Percentiles rank a stretch among this genome's conserved stretches.
These are phyloP conservation scores for Galeopsis tetrahit DNA, from an alignment of 257 asterid genomes.

Conservation along the genomic window DNA sequence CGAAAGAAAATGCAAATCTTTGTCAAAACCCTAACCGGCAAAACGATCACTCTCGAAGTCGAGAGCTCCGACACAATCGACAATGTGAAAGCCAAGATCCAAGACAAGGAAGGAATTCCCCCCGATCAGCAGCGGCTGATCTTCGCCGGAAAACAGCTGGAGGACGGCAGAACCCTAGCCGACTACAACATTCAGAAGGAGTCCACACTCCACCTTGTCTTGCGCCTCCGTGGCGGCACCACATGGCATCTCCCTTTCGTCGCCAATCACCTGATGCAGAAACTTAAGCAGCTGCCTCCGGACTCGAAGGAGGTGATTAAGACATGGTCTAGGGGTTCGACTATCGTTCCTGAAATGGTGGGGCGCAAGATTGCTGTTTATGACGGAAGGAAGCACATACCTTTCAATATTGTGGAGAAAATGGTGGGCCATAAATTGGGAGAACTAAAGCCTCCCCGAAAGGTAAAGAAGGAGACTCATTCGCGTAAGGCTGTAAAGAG, in stretches of 20 bases:
- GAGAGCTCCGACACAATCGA: slow-evolving; percentile 45
- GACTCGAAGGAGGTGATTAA: slow-evolving; percentile 45
- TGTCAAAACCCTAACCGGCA: slow-evolving; percentile 52
- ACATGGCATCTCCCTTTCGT: slow-evolving; percentile 64
- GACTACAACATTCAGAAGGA: slow-evolving; percentile 43
- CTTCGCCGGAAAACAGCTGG: slow-evolving; percentile 42
- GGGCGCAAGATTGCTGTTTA: slow-evolving; percentile 59
- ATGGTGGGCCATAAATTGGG: slow-evolving; percentile 74
- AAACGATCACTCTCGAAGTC: slow-evolving; percentile 43
- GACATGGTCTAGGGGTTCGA: slow-evolving; percentile 65
- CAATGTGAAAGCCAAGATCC: slow-evolving; percentile 41
- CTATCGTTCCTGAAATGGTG: slow-evolving; percentile 63
- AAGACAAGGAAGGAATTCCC: slow-evolving; percentile 41
- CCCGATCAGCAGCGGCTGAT: slow-evolving; percentile 44
- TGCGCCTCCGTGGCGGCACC: slow-evolving; percentile 45
- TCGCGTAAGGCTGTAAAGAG: slow-evolving; percentile 47
- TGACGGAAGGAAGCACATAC: slow-evolving; percentile 57
- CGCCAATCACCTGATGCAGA: slow-evolving; percentile 57
- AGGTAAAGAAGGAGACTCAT: slow-evolving; percentile 49
- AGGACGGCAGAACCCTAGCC: slow-evolving; percentile 43
- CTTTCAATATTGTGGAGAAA: slow-evolving; percentile 50
- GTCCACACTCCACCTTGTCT: slow-evolving; percentile 43
- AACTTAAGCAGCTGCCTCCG: slow-evolving; percentile 37
- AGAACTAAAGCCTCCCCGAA: slow-evolving; percentile 45
- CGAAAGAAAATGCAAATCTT: slow-evolving; percentile 39